Evolutionary conservation across 768 basidiomycete genomes (phyloP).

Genomic region (Pleurotus ostreatus): DNA sequence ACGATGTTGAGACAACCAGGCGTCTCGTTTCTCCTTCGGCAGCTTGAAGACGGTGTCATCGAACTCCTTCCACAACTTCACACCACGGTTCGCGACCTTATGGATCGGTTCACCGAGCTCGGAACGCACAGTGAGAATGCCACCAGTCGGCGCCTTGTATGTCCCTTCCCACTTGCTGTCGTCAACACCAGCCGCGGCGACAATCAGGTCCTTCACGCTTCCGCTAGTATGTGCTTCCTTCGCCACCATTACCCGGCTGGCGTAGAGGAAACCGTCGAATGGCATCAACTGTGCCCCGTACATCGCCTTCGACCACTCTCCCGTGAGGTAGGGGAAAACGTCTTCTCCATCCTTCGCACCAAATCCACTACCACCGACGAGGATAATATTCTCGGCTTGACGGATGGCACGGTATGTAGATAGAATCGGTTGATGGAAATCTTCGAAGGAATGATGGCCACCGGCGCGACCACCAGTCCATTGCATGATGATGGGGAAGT

Average conservation of each 20-base stretch:
- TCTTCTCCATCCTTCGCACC: conserved; percentile 80
- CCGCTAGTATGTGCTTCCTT: conserved; percentile 96
- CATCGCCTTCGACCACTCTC: conserved; percentile 85
- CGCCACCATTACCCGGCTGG: conserved; percentile 96
- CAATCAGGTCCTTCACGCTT: conserved; percentile 94
- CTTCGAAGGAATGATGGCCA: conserved; percentile 97
- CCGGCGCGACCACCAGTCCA: conserved; percentile 99
- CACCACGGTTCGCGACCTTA: conserved; percentile 95
- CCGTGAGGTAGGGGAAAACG: conserved; percentile 94
- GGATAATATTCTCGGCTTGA: conserved; percentile 80
- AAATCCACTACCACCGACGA: conserved; percentile 94
- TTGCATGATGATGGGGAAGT: conserved; percentile 96
- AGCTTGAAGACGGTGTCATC: conserved; percentile 94
- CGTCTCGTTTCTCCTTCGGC: conserved; percentile 90
- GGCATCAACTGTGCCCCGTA: conserved; percentile 95
- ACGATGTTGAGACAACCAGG: conserved; percentile 84
- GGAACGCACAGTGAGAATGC: conserved; percentile 93
- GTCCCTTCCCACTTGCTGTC: conserved; percentile 94
- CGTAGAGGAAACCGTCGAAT: conserved; percentile 96
- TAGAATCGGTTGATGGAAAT: conserved; percentile 95
- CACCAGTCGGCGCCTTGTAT: conserved; percentile 90
- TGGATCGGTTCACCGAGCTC: conserved; percentile 99
- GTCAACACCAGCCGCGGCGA: conserved; percentile 87
- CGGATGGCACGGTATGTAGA: conserved; percentile 89
- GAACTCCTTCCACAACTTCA: conserved; percentile 99